Base-by-base conservation (phyloP, 352 stramenopile genomes). In the Nothophytophthora sp. region DNA sequence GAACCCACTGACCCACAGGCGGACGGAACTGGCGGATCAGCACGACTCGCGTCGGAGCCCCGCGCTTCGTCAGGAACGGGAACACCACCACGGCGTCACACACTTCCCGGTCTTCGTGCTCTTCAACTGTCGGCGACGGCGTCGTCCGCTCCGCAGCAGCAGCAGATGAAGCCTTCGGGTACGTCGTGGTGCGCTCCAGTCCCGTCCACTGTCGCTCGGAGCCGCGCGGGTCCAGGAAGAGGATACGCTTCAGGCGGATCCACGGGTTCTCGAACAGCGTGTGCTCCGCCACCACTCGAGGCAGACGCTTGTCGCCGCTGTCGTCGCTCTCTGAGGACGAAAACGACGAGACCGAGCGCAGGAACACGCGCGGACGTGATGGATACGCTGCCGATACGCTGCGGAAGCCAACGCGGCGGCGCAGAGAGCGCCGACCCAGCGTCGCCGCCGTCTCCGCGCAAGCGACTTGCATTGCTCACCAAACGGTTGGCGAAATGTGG, bases 21-120 rank as follows among this genome's bases (percentile, higher is more conserved):
- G 91, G 91, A 12, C 93, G 85, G 57, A 95, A 98, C 60, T 98
- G 93, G 27, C 88, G 80, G 45, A 98, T 95, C 32, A 96, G 60
- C 19, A 98, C 67, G 34, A 86, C 79, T 8, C 61, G 64, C 2
- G 51, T 70, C 13, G 58, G 59, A 5, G 51, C 44, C 18, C 55
- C 43, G 33, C 36, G 38, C 8, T 61, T 63, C 25, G 67, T 85
- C 18, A 90, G 57, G 37, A 90, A 88, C 24, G 82, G 82, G 38
- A 92, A 83, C 33, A 90, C 76, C 38, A 90, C 76, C 5, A 92
- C 82, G 0, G 79, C 79, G 48, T 92, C 79, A 52, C 76, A 90
- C 3, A 59, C 28, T 33, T 81, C 61, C 16, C 66, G 32, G 33
- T 42, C 22, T 23, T 40, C 23, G 22, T 1, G n/a, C 22, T 24